Evolutionary conservation across 148 eudicot species (phyloP).

Genomic region (Rhododendron kiyosumense): DNA sequence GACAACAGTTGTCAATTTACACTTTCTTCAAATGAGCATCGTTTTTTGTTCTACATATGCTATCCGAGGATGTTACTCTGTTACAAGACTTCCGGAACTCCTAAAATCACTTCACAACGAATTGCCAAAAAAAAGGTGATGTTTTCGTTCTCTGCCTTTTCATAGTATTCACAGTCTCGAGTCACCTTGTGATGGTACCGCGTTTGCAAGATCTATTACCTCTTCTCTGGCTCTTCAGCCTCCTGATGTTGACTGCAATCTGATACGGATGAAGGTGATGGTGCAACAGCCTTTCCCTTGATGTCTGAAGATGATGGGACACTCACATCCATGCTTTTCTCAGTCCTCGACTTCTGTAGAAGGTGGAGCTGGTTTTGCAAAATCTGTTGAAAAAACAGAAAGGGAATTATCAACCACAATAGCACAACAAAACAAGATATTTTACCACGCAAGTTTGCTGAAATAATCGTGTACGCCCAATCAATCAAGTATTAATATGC

Average conservation of each 20-base stretch:
- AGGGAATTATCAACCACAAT: background rate
- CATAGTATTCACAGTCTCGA: background rate
- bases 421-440: background rate
- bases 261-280: slow-evolving; percentile 32
- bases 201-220: background rate
- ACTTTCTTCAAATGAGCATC: background rate
- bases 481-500: background rate
- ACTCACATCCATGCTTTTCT: slow-evolving; percentile 28
- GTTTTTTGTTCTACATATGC: background rate
- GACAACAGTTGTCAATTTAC: background rate
- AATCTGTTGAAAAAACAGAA: slow-evolving; percentile 26
- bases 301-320: slow-evolving; percentile 24
- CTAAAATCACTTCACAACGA: background rate
- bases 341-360: slow-evolving; percentile 35
- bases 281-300: slow-evolving; percentile 44
- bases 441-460: background rate
- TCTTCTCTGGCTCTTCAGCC: slow-evolving; percentile 14
- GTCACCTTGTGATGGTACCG: background rate
- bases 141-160: background rate
- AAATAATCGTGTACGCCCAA: background rate
- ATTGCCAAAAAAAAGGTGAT: background rate
- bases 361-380: slow-evolving; percentile 59
- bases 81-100: background rate
- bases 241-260: slow-evolving; percentile 21
- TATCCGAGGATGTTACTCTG: background rate